These are phyloP conservation scores for Cyamopsis tetragonoloba DNA, from an alignment of 306 rosid genomes.

Conservation along the genomic window DNA sequence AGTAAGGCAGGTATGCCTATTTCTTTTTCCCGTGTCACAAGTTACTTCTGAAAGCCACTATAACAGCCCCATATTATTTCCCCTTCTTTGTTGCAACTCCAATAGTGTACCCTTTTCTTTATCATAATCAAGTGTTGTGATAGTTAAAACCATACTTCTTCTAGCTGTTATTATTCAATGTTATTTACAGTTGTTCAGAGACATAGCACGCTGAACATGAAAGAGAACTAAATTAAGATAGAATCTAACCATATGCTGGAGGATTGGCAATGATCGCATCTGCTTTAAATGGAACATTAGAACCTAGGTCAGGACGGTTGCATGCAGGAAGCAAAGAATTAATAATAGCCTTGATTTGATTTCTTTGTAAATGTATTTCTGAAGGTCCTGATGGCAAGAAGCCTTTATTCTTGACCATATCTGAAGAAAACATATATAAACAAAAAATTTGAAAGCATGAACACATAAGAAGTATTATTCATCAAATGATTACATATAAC, in stretches of 20 bases:
- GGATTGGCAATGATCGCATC: conserved; percentile 96
- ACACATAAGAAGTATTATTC: not conserved
- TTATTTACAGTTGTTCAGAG: conserved; percentile 2
- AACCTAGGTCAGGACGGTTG: conserved; percentile 58
- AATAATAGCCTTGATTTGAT: conserved; percentile 67
- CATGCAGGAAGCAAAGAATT: conserved; percentile 82
- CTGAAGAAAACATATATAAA: conserved; percentile 44
- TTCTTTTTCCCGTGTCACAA: not conserved
- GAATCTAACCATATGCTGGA: conserved; percentile 86
- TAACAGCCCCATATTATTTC: not conserved
- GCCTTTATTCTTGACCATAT: conserved; percentile 98
- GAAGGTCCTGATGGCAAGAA: conserved; percentile 93
- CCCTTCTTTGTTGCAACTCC: not conserved
- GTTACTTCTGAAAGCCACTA: conserved; percentile 13
- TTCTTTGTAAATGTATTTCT: conserved; percentile 81
- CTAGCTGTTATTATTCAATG: not conserved
- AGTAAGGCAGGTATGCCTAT: not conserved
- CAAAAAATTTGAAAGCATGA: conserved; percentile 12
- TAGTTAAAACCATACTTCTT: not conserved
- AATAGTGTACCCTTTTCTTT: conserved; percentile 5
- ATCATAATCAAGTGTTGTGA: not conserved
- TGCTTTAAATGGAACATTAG: conserved; percentile 54
- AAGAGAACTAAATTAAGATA: conserved; percentile 4
- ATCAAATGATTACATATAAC: not conserved
- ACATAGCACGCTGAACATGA: not conserved